phyloP scores from a whole-genome alignment of 2,329 filamentous ascomycete genomes.

The Iodosphaeria phyllophila region DNA sequence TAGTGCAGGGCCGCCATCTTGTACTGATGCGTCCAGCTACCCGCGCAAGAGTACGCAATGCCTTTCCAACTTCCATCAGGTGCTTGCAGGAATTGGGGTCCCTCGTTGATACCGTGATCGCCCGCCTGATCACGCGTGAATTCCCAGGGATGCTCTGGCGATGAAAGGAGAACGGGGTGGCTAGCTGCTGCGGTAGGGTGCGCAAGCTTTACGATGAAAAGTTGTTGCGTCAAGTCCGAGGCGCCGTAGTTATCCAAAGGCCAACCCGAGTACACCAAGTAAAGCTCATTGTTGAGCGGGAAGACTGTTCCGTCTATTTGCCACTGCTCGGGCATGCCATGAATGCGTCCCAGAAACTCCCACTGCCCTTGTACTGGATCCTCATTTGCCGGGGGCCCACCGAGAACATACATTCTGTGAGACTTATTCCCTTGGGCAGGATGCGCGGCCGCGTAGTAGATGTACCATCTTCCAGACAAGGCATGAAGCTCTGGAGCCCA shows the following conservation, averaged over 20 bases:
- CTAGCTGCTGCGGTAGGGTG: conserved; percentile 8
- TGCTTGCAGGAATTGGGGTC: conserved; percentile 13
- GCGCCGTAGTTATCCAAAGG: conserved; percentile 7
- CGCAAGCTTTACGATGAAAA: conserved; percentile 11
- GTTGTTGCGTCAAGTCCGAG: conserved; percentile 11
- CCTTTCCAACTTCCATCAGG: conserved; percentile 13
- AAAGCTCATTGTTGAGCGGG: conserved; percentile 9
- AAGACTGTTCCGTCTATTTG: conserved; percentile 16
- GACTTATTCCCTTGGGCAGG: conserved; percentile 11
- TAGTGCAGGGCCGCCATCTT: conserved; percentile 14
- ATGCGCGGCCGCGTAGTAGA: conserved; percentile 15
- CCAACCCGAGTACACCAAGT: conserved; percentile 15
- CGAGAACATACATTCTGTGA: conserved; percentile 15
- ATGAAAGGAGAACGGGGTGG: conserved; percentile 7
- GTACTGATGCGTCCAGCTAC: conserved; percentile 15
- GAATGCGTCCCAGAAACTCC: conserved; percentile 13
- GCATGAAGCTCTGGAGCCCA: conserved; percentile 16
- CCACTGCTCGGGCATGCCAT: conserved; percentile 12
- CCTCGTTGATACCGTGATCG: conserved; percentile 15
- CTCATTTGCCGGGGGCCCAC: conserved; percentile 9
- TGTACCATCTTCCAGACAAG: conserved; percentile 13
- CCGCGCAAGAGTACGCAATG: conserved; percentile 12
- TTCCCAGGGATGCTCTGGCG: conserved; percentile 12
- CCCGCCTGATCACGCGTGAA: conserved; percentile 11
- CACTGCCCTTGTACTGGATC: conserved; percentile 11